Evolutionary conservation across 1,284 basidiomycete species (phyloP).

Genomic region (Thecaphora frezii): DNA sequence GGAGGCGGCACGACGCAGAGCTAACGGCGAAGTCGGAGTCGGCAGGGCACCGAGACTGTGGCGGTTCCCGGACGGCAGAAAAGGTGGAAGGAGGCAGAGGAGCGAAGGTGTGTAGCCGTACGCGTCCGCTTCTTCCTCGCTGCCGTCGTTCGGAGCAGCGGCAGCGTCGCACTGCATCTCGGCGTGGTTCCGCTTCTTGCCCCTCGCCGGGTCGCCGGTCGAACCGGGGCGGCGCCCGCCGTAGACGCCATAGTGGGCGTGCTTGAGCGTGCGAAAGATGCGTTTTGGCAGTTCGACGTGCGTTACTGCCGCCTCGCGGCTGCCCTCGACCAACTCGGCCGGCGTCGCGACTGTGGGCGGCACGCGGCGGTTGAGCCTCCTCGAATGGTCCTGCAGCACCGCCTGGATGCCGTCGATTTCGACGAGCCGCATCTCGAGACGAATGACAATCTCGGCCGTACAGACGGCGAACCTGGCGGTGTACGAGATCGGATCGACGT

Average conservation of each 20-base stretch:
- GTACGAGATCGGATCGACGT: slow-evolving; percentile 14
- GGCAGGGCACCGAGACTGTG: too few relatives aligned
- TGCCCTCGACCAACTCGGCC: neutral
- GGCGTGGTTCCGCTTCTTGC: neutral
- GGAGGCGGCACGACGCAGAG: too few relatives aligned
- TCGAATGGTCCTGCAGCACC: neutral
- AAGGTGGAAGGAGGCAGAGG: too few relatives aligned
- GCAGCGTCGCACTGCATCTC: too few relatives aligned
- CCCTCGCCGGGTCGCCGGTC: neutral
- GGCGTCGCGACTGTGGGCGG: neutral
- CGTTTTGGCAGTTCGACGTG: slow-evolving; percentile 1
- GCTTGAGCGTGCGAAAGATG: neutral
- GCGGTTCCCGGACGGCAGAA: too few relatives aligned
- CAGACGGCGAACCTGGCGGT: slow-evolving; percentile 17
- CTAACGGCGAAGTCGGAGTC: too few relatives aligned
- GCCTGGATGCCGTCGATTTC: neutral
- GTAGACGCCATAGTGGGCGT: neutral
- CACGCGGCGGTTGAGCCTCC: neutral
- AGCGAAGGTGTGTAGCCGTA: too few relatives aligned
- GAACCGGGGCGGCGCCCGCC: too few relatives aligned
- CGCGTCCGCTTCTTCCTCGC: too few relatives aligned
- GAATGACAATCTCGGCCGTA: slow-evolving; percentile 7
- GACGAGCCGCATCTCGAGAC: neutral
- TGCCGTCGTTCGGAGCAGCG: too few relatives aligned
- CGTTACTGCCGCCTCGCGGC: neutral